phyloP scores from a whole-genome alignment of 2,329 filamentous ascomycete species.

The Colletotrichum sp. region DNA sequence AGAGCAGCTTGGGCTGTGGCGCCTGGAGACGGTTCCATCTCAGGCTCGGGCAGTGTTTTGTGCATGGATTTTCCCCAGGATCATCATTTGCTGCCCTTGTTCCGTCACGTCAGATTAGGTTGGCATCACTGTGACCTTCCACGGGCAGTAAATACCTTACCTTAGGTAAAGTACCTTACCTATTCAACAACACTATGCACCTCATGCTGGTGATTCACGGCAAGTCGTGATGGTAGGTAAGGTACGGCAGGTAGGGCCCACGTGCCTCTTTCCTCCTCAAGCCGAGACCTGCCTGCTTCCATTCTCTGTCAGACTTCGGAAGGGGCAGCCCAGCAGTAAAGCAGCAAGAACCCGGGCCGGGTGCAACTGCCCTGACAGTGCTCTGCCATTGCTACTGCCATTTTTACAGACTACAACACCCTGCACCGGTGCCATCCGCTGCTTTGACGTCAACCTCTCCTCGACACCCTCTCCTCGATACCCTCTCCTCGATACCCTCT shows the following conservation, averaged over 20 bases:
- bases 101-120: no score
- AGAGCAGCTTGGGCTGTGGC: no score
- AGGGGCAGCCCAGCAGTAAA: not conserved
- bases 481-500: not conserved
- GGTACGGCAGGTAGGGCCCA: not conserved
- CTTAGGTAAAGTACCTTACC: no score
- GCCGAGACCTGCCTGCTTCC: not conserved
- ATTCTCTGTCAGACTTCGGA: not conserved
- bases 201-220: not conserved
- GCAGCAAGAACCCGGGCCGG: not conserved
- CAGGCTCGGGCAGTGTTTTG: no score
- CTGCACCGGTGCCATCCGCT: not conserved
- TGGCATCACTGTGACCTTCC: no score
- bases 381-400: not conserved
- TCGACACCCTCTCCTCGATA: not conserved
- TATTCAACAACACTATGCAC: not conserved
- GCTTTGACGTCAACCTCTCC: not conserved
- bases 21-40: no score
- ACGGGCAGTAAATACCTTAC: not conserved
- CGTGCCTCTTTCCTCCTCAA: not conserved
- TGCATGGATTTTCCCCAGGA: no score
- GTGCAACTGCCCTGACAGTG: not conserved
- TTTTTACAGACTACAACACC: not conserved
- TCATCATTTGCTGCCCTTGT: no score
- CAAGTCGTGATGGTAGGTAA: not conserved